A percentile compares a stretch with the other conserved stretches of the same genome.
Conservation (phyloP, 2,329 filamentous ascomycete genomes). For the Lasiodiplodia citricola region DNA sequence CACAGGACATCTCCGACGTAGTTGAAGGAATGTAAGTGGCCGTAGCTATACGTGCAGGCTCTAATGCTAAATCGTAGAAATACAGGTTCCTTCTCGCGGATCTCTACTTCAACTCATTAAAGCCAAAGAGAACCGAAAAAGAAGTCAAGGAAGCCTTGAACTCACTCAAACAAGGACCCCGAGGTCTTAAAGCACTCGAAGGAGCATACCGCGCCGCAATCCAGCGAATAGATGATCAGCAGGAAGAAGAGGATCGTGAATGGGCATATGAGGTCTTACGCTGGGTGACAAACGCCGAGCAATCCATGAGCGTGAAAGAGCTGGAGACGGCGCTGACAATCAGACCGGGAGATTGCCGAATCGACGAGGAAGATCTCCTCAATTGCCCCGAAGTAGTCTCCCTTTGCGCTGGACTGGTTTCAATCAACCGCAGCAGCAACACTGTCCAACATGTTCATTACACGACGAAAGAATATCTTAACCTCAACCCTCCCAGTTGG, state of each 20-base stretch:
- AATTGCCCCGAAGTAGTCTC: background rate
- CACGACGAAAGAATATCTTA: background rate
- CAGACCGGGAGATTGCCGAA: background rate
- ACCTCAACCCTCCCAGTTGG: background rate
- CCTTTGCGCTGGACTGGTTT: background rate
- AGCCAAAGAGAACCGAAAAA: background rate
- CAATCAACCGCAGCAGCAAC: background rate
- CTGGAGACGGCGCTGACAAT: background rate
- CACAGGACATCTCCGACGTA: background rate
- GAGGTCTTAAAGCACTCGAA: background rate
- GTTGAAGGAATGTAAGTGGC: background rate
- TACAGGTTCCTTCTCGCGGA: background rate
- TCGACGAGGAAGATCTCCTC: background rate
- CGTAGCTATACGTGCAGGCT: background rate
- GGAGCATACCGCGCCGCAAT: background rate
- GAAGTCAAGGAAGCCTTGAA: background rate
- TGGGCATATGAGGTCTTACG: background rate
- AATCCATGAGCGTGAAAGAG: background rate
- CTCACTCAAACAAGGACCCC: background rate
- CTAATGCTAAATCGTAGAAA: background rate
- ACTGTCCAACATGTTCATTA: background rate
- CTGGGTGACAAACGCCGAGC: background rate
- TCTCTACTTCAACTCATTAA: background rate
- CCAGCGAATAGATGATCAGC: background rate
- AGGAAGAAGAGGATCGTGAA: background rate